phyloP scores from a whole-genome alignment of 2,329 filamentous ascomycete species.

The Colletotrichum sp. region DNA sequence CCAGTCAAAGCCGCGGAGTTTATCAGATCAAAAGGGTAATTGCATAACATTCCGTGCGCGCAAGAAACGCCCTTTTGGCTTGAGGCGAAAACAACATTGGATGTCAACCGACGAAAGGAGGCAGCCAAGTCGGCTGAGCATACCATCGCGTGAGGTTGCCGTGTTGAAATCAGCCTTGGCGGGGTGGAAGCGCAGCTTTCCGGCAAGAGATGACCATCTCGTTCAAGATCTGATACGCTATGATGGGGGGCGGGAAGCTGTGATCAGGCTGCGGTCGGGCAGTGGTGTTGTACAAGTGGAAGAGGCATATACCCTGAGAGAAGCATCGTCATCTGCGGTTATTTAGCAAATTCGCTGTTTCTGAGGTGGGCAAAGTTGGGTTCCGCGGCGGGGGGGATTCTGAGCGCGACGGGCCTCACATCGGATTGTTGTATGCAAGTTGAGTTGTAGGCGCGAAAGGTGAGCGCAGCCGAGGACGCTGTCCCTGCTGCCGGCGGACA shows the following conservation, averaged over 20 bases:
- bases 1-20: not conserved
- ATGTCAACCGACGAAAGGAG: not conserved
- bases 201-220: conserved; percentile 5
- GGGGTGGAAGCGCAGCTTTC: not conserved
- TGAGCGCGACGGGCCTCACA: not conserved
- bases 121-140: not conserved
- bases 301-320: not conserved
- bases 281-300: not conserved
- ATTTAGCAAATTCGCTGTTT: not conserved
- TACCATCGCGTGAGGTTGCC: not conserved
- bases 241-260: not conserved
- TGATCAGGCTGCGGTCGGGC: not conserved
- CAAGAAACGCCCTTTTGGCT: not conserved
- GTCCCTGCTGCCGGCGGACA: not conserved
- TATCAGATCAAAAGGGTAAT: not conserved
- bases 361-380: not conserved
- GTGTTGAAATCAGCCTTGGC: not conserved
- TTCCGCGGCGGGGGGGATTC: not conserved
- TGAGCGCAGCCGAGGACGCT: not conserved
- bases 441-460: not conserved
- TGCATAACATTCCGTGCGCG: not conserved
- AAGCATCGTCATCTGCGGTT: not conserved
- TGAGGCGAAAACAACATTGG: not conserved
- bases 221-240: not conserved
- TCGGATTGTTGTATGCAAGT: not conserved